Conservation (phyloP, 352 stramenopile species). For the Blastocystis sp. region DNA sequence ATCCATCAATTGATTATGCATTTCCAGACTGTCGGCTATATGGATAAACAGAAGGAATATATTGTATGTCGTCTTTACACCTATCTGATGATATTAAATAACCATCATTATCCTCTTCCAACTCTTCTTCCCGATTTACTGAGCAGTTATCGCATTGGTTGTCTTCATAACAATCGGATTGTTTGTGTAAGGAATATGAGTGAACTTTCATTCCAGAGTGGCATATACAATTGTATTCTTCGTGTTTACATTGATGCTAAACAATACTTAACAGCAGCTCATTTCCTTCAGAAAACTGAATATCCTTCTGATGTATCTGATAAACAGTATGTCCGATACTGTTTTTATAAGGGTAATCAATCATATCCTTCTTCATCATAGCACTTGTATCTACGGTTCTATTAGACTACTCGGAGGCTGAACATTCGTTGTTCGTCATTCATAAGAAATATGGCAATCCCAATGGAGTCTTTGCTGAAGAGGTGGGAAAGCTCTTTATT, state of each 20-base stretch:
- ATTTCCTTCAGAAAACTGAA: neutral
- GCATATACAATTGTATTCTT: conserved; percentile 53
- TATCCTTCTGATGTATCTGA: conserved; percentile 34
- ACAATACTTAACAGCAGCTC: conserved; percentile 31
- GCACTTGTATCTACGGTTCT: conserved; percentile 37
- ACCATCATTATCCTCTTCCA: conserved; percentile 25
- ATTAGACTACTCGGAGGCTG: conserved; percentile 17
- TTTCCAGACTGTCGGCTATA: conserved; percentile 25
- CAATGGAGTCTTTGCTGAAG: conserved; percentile 11
- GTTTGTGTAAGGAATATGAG: neutral
- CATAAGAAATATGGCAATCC: conserved; percentile 21
- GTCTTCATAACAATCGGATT: conserved; percentile 56
- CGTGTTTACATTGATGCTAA: conserved; percentile 29
- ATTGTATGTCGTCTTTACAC: conserved; percentile 27
- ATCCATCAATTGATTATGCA: conserved; percentile 11
- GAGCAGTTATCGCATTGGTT: conserved; percentile 29
- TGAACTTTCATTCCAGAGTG: neutral
- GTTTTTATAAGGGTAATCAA: neutral
- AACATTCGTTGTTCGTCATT: conserved; percentile 28
- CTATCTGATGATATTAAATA: conserved; percentile 51
- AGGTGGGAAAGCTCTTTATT: conserved; percentile 35
- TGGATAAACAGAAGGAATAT: conserved; percentile 60
- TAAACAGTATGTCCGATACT: conserved; percentile 54
- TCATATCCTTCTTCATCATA: neutral
- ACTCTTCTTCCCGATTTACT: conserved; percentile 5